Base-by-base conservation (phyloP, 2,329 filamentous ascomycete species). In the Cryphonectria japonica region DNA sequence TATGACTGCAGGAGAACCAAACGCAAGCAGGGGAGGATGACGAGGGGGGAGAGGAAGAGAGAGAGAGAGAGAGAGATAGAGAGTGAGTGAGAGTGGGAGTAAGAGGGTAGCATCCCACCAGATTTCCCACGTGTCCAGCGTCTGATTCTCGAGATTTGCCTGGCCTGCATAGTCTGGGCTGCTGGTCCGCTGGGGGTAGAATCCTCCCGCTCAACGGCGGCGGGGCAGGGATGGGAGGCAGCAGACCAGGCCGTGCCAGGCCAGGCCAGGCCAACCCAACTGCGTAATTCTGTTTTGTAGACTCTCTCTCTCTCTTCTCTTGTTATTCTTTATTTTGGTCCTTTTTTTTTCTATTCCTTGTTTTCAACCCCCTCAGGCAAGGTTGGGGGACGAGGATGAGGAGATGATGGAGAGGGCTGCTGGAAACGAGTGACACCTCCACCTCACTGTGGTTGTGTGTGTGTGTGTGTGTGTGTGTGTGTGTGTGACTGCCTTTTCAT, bases 131-230 rank as follows among this genome's bases (percentile, higher is more conserved):
- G 66, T 68, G 66, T 43, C 41, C 43, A 50, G 26, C 4, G 39
- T 63, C 66, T 26, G 57, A 37, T 63, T 39, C 32, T 29, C 16
- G 29, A 39, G 29, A 26, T 34, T 32, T 50, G 19, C 59, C 52
- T 68, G 66, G 39, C 41, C 57, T 68, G 63, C 43, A 39, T 50
- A 57, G 14, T 61, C 61, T 29, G 61, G 22, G 26, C 13, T 22
- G 37, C 50, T 6, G 26, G 26, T 6, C 13, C 8, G 41, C 69
- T 74, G 73, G 73, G 72, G 46, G 19, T n/a, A 29, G 67, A 72
- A 74, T 71, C 66, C 72, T 72, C 71, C 72, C 72, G 71, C 71
- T 71, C 72, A 73, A 72, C 72, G 70, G 65, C 68, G 71, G 71
- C 72, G 67, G 70, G 61, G 66, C 67, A 69, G 65, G 62, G 68